Evolutionary conservation across 164 flowering plant genomes (phyloP), one percentile per base, ranked within the genome.

Genomic region (Warburgia ugandensis): DNA sequence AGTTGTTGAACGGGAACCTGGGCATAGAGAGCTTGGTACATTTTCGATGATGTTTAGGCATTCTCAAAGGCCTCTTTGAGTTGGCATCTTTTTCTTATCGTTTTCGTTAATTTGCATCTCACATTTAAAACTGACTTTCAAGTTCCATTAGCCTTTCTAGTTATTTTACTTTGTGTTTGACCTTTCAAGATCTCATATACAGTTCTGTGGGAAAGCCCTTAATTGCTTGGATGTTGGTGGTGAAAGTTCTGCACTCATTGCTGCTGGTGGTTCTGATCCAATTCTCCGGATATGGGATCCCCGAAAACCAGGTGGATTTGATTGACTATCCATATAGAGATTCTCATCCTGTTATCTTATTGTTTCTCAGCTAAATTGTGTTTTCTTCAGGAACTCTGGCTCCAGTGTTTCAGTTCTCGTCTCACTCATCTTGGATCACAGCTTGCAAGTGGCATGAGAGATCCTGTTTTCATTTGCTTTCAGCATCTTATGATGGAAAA

Each of bases 401-500:
- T 65, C 99, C 99, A 29, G 61, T 74, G 45, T 82, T 60, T 64
- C 84, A 84, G 63, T 89, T 94, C 56, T 70, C 92, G 44, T 80
- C 91, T 39, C 97, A 94, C 62, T 50, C 71, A 22, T 82, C 87
- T 41, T 94, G 97, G 97, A 76, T 94, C 43, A 73, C 89, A 31
- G 77, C 87, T 59, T 86, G 94, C 90, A 94, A 89, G 68, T 94
- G 99, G 99, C 95, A 94, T 52, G 25, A 46, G 4, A 75, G 53
- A 29, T 89, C 96, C n/a, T 76, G 73, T 79, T 79, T 73, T 56
- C 97, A 92, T 75, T 68, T 92, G 64, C 63, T 79, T 50, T 77
- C 99, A 36, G 75, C 92, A 51, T 84, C 97, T 21, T 79, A 86
- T 73, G 99, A 92, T 68, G 97, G 97, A 66, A 94, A 86, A 66